A percentile compares a stretch with the other conserved stretches of the same genome.
phyloP scores from a whole-genome alignment of 345 rosid species.

The Syzygium oleosum region DNA sequence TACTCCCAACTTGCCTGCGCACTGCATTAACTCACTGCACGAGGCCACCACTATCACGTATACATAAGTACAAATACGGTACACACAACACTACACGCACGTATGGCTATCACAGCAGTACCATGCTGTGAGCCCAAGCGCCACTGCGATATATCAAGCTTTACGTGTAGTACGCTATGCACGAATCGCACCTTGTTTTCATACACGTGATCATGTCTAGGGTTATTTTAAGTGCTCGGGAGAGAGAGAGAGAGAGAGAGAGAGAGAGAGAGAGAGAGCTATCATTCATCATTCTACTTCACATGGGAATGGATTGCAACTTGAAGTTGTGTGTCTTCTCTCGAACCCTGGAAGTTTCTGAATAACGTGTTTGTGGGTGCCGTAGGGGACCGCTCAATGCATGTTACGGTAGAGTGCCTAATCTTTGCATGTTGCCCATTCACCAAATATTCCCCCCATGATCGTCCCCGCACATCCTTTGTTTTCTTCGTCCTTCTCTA shows the following conservation, averaged over 20 bases:
- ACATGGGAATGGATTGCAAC: slow-evolving; percentile 14
- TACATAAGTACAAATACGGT: not conserved
- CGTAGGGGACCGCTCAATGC: slow-evolving; percentile 20
- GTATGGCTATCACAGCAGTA: not conserved
- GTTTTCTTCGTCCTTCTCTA: not conserved
- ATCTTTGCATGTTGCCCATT: not conserved
- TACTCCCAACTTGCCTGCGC: not conserved
- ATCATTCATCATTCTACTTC: not conserved
- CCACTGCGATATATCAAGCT: not conserved
- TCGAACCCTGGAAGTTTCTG: slow-evolving; percentile 20
- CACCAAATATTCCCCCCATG: not conserved
- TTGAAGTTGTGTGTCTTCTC: slow-evolving; percentile 11
- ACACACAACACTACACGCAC: not conserved
- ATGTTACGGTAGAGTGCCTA: not conserved
- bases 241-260: not conserved
- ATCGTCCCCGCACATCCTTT: not conserved
- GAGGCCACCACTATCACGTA: not conserved
- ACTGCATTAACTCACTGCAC: not conserved
- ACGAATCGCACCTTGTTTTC: not conserved
- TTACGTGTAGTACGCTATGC: not conserved
- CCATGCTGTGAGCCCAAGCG: not conserved
- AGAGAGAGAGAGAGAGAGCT: not conserved
- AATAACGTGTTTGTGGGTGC: not conserved
- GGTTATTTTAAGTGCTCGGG: not conserved
- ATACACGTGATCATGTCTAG: not conserved